Evolutionary conservation across 305 asterid genomes (phyloP).

Genomic region (Salvia sclarea): DNA sequence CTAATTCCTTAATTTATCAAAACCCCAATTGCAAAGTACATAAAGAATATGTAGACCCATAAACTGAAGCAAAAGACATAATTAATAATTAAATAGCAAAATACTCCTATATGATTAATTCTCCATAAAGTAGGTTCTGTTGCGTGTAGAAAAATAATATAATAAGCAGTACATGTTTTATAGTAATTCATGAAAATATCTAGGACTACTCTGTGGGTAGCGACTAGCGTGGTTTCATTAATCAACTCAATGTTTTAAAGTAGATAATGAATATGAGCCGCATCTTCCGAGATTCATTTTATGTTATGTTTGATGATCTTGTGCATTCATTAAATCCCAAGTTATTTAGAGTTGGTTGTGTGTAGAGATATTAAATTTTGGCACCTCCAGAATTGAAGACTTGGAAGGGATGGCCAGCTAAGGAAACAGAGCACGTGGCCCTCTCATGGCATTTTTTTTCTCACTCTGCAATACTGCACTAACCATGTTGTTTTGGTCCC

Average conservation of each 20-base stretch:
- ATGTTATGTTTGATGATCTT: neutral
- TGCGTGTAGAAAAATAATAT: neutral
- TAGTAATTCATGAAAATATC: neutral
- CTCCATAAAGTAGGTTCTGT: too few species aligned
- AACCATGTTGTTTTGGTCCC: neutral
- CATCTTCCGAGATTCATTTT: neutral
- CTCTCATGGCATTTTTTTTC: neutral
- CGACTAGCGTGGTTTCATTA: neutral
- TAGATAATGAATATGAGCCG: neutral
- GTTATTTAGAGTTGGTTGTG: neutral
- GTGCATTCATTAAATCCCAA: neutral
- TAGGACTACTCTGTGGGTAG: neutral
- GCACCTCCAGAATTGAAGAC: conserved; percentile 7
- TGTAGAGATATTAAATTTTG: neutral
- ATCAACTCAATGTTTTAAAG: neutral
- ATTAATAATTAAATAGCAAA: too few species aligned
- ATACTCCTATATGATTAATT: too few species aligned
- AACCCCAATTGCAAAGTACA: too few species aligned
- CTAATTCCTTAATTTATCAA: too few species aligned
- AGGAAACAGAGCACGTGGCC: conserved; percentile 7
- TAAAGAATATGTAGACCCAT: too few species aligned
- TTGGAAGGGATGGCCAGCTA: neutral
- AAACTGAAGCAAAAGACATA: too few species aligned
- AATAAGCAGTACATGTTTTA: neutral
- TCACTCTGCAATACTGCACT: neutral